A percentile compares a stretch with the other conserved stretches of the same genome.
phyloP scores from a whole-genome alignment of 1,139 yeast genomes.

The Zygosaccharomyces sapae region DNA sequence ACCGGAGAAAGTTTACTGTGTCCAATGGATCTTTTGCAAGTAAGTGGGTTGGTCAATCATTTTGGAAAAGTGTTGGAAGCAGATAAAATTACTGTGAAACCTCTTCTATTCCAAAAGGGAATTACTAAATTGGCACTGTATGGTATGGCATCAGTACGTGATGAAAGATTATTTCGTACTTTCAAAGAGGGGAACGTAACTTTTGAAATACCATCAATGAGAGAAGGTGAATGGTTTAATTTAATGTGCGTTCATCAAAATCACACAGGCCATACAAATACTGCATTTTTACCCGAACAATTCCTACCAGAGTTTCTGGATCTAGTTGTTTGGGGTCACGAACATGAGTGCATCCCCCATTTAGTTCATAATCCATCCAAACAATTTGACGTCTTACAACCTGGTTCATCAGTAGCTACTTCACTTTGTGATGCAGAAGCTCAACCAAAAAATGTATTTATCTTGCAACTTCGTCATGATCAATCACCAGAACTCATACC shows the following conservation, averaged over 20 bases:
- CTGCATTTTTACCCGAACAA: slow-evolving; percentile 78
- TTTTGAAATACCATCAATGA: slow-evolving; percentile 65
- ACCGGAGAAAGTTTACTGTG: slow-evolving; percentile 84
- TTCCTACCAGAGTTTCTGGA: slow-evolving; percentile 79
- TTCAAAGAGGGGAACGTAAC: slow-evolving; percentile 77
- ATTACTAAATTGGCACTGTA: slow-evolving; percentile 75
- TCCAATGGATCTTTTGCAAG: slow-evolving; percentile 81
- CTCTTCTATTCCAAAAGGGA: slow-evolving; percentile 80
- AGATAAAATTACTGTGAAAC: slow-evolving; percentile 69
- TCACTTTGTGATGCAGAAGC: slow-evolving; percentile 84
- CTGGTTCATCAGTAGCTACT: slow-evolving; percentile 94
- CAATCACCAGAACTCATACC: slow-evolving; percentile 57
- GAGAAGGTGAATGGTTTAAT: slow-evolving; percentile 72
- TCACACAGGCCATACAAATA: slow-evolving; percentile 71
- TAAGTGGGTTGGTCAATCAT: slow-evolving; percentile 80
- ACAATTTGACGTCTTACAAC: slow-evolving; percentile 78
- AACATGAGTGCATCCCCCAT: slow-evolving; percentile 85
- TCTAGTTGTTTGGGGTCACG: slow-evolving; percentile 94
- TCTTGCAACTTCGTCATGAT: slow-evolving; percentile 58
- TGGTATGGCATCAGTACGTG: slow-evolving; percentile 85
- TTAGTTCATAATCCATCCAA: slow-evolving; percentile 62
- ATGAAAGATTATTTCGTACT: slow-evolving; percentile 78
- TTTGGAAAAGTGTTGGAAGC: slow-evolving; percentile 80
- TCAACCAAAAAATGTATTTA: slow-evolving; percentile 65
- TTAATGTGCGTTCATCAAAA: slow-evolving; percentile 91